Percentiles rank a stretch among this genome's conserved stretches.
Evolutionary conservation across 2,329 filamentous ascomycete genomes (phyloP).

Genomic region (Nemania diffusa): DNA sequence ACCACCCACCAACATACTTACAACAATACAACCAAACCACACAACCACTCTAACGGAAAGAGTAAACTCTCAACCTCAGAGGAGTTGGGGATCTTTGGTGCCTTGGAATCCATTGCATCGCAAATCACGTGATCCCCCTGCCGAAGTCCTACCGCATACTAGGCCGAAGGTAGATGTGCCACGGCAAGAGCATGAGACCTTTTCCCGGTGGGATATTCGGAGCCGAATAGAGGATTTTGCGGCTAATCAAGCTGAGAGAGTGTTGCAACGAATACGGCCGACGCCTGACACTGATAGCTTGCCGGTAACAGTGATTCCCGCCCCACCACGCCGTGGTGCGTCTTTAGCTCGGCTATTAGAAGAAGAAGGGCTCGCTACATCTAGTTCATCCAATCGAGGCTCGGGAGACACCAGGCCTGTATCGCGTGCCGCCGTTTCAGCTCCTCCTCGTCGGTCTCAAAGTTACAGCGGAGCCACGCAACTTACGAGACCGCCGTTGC

Average conservation of each 20-base stretch:
- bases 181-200: conserved; percentile 44
- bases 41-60: conserved; percentile 19
- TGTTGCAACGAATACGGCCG: conserved; percentile 66
- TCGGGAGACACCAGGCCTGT: conserved; percentile 26
- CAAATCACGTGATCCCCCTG: conserved; percentile 44
- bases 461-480: conserved; percentile 35
- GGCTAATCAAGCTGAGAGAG: conserved; percentile 67
- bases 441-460: conserved; percentile 27
- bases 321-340: conserved; percentile 67
- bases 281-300: conserved; percentile 65
- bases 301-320: conserved; percentile 70
- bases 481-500: conserved; percentile 30
- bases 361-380: conserved; percentile 56
- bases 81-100: conserved; percentile 37
- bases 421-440: conserved; percentile 28
- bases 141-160: conserved; percentile 49
- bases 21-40: conserved; percentile 28
- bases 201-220: conserved; percentile 65
- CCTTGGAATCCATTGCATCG: conserved; percentile 43
- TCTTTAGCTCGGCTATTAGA: conserved; percentile 67
- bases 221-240: conserved; percentile 70
- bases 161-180: conserved; percentile 40
- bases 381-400: conserved; percentile 18
- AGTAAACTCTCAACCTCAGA: conserved; percentile 21
- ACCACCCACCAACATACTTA: conserved; percentile 23